Conservation (phyloP, 192 early-diverging fungal species). For the Backusella liffmaniae region DNA sequence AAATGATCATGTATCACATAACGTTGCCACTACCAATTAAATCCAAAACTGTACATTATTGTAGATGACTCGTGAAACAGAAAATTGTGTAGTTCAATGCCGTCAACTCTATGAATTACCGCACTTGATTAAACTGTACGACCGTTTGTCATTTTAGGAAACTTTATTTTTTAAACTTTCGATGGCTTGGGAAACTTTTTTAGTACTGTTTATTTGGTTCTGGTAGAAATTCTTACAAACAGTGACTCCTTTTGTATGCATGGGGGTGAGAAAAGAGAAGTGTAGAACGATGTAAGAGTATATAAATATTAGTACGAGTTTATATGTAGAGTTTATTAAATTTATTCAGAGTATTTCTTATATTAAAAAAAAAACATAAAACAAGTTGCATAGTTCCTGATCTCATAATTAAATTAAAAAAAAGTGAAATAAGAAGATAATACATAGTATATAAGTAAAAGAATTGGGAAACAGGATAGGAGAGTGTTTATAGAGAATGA, state of each 20-base stretch:
- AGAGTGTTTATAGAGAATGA: neutral
- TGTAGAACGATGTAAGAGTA: neutral
- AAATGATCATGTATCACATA: conserved; percentile 9
- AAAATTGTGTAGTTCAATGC: conserved; percentile 5
- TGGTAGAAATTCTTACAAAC: conserved; percentile 8
- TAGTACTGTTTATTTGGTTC: conserved; percentile 8
- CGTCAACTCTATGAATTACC: neutral
- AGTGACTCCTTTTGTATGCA: conserved; percentile 6
- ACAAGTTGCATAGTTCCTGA: neutral
- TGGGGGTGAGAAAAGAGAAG: neutral
- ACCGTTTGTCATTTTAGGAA: conserved; percentile 7
- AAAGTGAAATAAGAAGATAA: neutral
- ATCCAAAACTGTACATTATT: conserved; percentile 5
- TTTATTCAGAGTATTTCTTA: neutral
- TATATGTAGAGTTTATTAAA: neutral
- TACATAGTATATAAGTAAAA: conserved; percentile 1
- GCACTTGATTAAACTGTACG: conserved; percentile 9
- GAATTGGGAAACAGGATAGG: conserved; percentile 2
- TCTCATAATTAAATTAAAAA: neutral
- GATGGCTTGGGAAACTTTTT: neutral
- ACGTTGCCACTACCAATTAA: conserved; percentile 9
- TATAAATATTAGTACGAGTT: neutral
- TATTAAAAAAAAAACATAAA: neutral
- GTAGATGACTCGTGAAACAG: conserved; percentile 5
- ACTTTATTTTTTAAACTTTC: conserved; percentile 9